These are phyloP conservation scores for Funneliformis geosporum DNA, from an alignment of 192 early-diverging fungal genomes.

Conservation along the genomic window DNA sequence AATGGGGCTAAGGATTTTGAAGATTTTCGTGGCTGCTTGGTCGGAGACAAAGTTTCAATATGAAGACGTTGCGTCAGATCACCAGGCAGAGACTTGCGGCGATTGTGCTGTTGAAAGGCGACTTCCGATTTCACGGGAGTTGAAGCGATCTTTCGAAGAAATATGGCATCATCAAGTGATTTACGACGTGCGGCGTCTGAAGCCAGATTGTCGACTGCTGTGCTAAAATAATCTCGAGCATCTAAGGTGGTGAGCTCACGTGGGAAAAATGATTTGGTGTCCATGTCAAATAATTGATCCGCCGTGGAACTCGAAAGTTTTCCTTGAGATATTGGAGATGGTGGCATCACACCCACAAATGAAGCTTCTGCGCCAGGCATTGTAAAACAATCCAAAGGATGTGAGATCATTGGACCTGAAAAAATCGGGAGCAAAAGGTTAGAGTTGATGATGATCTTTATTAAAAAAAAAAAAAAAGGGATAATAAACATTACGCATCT, in stretches of 20 bases:
- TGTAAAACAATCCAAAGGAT: slow-evolving; percentile 1
- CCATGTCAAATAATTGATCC: slow-evolving; percentile 20
- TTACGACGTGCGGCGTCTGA: slow-evolving; percentile 17
- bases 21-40: slow-evolving; percentile 18
- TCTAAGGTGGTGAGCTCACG: not conserved
- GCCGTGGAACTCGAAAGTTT: not conserved
- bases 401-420: slow-evolving; percentile 7
- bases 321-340: not conserved
- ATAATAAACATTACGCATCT: too few species aligned
- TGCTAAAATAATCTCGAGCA: slow-evolving; percentile 14
- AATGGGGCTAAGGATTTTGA: slow-evolving; percentile 29
- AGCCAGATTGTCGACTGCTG: not conserved
- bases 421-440: not conserved
- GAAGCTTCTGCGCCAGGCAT: slow-evolving; percentile 10
- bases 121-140: slow-evolving; percentile 13
- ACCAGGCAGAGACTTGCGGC: slow-evolving; percentile 3
- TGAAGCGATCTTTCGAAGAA: slow-evolving; percentile 27
- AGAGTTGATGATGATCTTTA: not conserved
- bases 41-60: slow-evolving; percentile 24
- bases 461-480: not conserved
- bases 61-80: slow-evolving; percentile 27
- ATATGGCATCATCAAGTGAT: slow-evolving; percentile 26
- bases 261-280: not conserved
- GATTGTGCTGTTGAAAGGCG: not conserved
- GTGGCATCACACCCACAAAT: slow-evolving; percentile 3